A percentile compares a stretch with the other conserved stretches of the same genome.
Evolutionary conservation across 352 stramenopile genomes (phyloP).

Genomic region (Globisporangium parvum): DNA sequence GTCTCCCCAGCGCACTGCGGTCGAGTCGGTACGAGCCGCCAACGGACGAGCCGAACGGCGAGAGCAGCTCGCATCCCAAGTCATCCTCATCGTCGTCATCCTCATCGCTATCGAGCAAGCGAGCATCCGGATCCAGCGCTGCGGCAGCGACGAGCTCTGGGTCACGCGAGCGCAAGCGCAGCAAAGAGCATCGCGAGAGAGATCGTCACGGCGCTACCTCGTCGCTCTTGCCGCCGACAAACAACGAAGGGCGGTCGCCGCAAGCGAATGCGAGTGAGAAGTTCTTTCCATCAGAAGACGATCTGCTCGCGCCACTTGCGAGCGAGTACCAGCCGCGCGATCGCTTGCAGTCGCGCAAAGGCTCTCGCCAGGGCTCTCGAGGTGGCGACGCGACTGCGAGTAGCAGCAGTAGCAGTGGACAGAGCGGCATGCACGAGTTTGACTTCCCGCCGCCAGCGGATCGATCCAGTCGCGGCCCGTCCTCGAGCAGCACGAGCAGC

Average conservation of each 20-base stretch:
- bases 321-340: slow-evolving; percentile 65
- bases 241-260: slow-evolving; percentile 13
- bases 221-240: slow-evolving; percentile 4
- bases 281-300: slow-evolving; percentile 24
- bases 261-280: slow-evolving; percentile 4
- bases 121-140: background rate
- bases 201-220: background rate
- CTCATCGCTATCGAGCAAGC: slow-evolving; percentile 9
- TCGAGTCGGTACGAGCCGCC: slow-evolving; percentile 18
- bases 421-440: slow-evolving; percentile 36
- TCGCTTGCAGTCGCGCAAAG: slow-evolving; percentile 70
- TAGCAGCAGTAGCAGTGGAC: slow-evolving; percentile 19
- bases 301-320: slow-evolving; percentile 32
- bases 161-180: slow-evolving; percentile 3
- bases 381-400: slow-evolving; percentile 13
- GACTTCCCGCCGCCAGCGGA: slow-evolving; percentile 21
- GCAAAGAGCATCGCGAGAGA: slow-evolving; percentile 7
- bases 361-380: slow-evolving; percentile 50
- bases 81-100: background rate
- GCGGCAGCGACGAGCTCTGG: slow-evolving; percentile 6
- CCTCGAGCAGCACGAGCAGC: slow-evolving; percentile 7
- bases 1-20: slow-evolving; percentile 30
- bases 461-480: background rate
- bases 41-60: slow-evolving; percentile 8
- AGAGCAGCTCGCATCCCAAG: slow-evolving; percentile 10